Evolutionary conservation across 768 basidiomycete species (phyloP), one percentile per base, ranked within the genome.

Genomic region (Paxillus involutus): DNA sequence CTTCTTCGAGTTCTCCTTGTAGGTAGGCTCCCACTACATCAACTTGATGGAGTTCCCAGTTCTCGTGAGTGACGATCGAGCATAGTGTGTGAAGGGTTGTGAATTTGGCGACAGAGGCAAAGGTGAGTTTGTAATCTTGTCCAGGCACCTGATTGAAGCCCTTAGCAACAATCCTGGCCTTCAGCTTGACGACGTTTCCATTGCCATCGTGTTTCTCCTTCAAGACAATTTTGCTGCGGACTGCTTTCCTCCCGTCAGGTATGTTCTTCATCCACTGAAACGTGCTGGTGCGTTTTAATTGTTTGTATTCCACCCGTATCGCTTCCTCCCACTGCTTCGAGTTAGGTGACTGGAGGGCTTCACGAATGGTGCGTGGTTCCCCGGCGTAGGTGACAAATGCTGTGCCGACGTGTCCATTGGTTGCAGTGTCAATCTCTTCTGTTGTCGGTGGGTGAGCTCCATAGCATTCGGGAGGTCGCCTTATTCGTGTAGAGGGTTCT

Each of bases 111-210:
- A 71, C 66, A 0, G 68, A 72, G 2, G 71, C 47, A 40, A 65
- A 75, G 0, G 68, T 76, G 24, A 74, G 67, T 26, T 63, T 61
- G 49, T 66, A 78, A 42, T 77, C 71, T 17, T 72, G 56, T 0
- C 74, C 73, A 1, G 67, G 63, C 0, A 65, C 37, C 52, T 79
- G 78, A 4, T 61, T 58, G 56, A 67, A 77, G 0, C 78, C 77
- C 56, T 70, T 61, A 1, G 72, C 75, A 1, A 77, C 75, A 19
- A 79, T 46, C 13, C 68, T n/a, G 0, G 67, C 75, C 47, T 75
- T 76, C 43, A 57, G 64, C 55, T 64, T 50, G 21, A 43, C 32
- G n/a, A 63, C 21, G 0, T 36, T 4, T 0, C 58, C 50, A 2
- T 59, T 36, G 40, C 55, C 55, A 4, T 47, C 32, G 1, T 51